phyloP scores from a whole-genome alignment of 805 yeast genomes.

The Scheffersomyces amazonensis region DNA sequence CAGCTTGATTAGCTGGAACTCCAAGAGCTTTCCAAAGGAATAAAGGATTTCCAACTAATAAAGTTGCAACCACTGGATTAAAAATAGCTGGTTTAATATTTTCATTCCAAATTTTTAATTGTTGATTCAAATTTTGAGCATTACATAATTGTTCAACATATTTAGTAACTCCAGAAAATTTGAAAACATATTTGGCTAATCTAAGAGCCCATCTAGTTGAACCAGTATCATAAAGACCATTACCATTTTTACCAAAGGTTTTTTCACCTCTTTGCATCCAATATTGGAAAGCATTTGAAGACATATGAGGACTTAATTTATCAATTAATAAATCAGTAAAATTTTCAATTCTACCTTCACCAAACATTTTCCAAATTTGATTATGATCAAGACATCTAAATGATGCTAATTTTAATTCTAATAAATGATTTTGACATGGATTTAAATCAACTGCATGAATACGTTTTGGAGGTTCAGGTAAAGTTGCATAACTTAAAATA shows the following conservation, averaged over 20 bases:
- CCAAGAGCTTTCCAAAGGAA: slow-evolving; percentile 87
- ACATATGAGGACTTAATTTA: slow-evolving; percentile 64
- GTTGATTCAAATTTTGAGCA: slow-evolving; percentile 59
- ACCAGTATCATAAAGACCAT: slow-evolving; percentile 77
- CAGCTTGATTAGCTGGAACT: slow-evolving; percentile 84
- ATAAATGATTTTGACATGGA: slow-evolving; percentile 77
- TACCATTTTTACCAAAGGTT: slow-evolving; percentile 53
- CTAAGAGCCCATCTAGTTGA: slow-evolving; percentile 85
- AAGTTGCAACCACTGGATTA: slow-evolving; percentile 63
- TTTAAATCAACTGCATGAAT: slow-evolving; percentile 85
- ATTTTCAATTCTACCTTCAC: slow-evolving; percentile 62
- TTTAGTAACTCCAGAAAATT: slow-evolving; percentile 48
- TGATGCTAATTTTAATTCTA: slow-evolving; percentile 76
- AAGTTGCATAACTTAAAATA: slow-evolving; percentile 66
- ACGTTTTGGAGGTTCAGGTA: slow-evolving; percentile 69
- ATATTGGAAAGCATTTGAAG: slow-evolving; percentile 78
- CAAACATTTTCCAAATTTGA: slow-evolving; percentile 74
- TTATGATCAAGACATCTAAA: slow-evolving; percentile 54
- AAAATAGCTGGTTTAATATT: slow-evolving; percentile 67
- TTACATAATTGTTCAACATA: slow-evolving; percentile 55
- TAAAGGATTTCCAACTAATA: slow-evolving; percentile 77
- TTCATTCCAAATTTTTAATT: slow-evolving; percentile 59
- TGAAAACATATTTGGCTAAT: slow-evolving; percentile 60
- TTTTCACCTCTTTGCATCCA: slow-evolving; percentile 66
- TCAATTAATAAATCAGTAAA: slow-evolving; percentile 43